A percentile compares a stretch with the other conserved stretches of the same genome.
Evolutionary conservation across 2,329 filamentous ascomycete species (phyloP).

Genomic region (Calonectria hongkongensis): DNA sequence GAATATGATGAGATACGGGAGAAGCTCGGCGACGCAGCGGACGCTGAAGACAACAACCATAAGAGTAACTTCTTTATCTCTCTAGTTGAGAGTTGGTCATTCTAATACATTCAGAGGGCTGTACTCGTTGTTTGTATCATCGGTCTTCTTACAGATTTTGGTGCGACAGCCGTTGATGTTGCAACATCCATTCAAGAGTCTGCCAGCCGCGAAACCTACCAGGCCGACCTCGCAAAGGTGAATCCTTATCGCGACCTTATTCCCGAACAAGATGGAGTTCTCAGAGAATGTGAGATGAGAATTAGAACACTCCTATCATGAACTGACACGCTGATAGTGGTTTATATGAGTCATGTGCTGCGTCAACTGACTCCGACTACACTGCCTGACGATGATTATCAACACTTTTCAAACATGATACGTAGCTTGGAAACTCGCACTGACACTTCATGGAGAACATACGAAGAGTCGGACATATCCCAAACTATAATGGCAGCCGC

Average conservation of each 20-base stretch:
- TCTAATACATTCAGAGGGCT: not conserved
- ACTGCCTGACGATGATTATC: not conserved
- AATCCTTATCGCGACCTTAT: conserved; percentile 2
- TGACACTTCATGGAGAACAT: conserved; percentile 11
- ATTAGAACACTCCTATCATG: not conserved
- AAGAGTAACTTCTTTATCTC: not conserved
- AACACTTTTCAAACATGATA: conserved; percentile 8
- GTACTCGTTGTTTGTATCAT: not conserved
- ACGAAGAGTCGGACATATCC: not conserved
- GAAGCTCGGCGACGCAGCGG: not conserved
- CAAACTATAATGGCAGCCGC: not conserved
- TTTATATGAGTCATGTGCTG: conserved; percentile 6
- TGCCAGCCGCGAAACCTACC: not conserved
- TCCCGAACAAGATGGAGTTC: conserved; percentile 5
- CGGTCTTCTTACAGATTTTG: not conserved
- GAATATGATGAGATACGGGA: not conserved
- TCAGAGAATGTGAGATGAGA: not conserved
- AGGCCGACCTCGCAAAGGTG: not conserved
- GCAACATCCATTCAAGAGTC: conserved; percentile 7
- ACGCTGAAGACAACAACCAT: not conserved
- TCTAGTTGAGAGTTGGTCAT: not conserved
- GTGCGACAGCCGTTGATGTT: not conserved
- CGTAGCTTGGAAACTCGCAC: conserved; percentile 7
- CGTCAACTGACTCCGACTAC: not conserved
- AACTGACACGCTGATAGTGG: not conserved